Evolutionary conservation across 2,329 filamentous ascomycete genomes (phyloP).

Genomic region (Pestalotiopsis sp.): DNA sequence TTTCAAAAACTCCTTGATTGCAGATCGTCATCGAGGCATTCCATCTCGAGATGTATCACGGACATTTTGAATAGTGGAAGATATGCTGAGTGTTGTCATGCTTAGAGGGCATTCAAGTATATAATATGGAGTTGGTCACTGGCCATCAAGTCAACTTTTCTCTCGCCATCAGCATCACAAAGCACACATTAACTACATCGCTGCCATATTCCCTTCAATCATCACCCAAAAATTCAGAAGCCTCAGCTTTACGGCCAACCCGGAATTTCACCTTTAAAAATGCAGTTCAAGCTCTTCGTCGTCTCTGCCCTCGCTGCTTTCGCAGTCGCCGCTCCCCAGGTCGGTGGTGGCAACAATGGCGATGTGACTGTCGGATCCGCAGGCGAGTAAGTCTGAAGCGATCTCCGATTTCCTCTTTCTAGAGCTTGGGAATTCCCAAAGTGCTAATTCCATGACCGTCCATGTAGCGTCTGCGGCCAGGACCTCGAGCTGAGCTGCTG

Average conservation of each 20-base stretch:
- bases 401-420: not conserved
- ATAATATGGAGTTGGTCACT: not conserved
- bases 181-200: not conserved
- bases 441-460: not conserved
- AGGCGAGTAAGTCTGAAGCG: conserved; percentile 9
- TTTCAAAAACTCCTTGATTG: conserved; percentile 5
- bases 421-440: not conserved
- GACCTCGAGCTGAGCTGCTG: conserved; percentile 36
- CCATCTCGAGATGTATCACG: not conserved
- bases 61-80: not conserved
- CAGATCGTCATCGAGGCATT: conserved; percentile 12
- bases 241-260: not conserved
- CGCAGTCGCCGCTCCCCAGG: conserved; percentile 26
- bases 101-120: not conserved
- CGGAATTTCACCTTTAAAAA: conserved; percentile 31
- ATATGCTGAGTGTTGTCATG: not conserved
- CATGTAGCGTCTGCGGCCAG: conserved; percentile 28
- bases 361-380: conserved; percentile 31
- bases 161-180: conserved; percentile 6
- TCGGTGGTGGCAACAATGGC: conserved; percentile 18
- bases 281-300: conserved; percentile 44
- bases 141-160: not conserved
- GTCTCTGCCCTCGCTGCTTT: conserved; percentile 38
- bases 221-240: not conserved
- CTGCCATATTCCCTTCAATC: not conserved